These are phyloP conservation scores for Daldinia eschscholtzii DNA, from an alignment of 2,329 filamentous ascomycete species.

Conservation along the genomic window DNA sequence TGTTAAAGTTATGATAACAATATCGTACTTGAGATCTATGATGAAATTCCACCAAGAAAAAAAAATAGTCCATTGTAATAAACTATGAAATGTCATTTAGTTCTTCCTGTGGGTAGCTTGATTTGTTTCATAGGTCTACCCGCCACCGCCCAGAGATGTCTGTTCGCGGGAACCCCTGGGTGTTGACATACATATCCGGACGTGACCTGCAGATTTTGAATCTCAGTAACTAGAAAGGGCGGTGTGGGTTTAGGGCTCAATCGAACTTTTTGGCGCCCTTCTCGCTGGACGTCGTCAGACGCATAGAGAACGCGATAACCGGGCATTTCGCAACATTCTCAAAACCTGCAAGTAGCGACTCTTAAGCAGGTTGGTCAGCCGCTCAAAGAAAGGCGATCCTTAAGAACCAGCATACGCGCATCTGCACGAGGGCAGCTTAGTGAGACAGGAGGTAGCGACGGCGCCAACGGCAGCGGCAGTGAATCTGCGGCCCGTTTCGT, in stretches of 20 bases:
- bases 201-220: slow-evolving; percentile 32
- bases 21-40: slow-evolving; percentile 18
- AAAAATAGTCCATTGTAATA: not conserved
- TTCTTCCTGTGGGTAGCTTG: slow-evolving; percentile 33
- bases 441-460: slow-evolving; percentile 23
- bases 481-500: slow-evolving; percentile 23
- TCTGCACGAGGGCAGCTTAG: slow-evolving; percentile 28
- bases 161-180: slow-evolving; percentile 34
- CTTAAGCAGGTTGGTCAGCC: slow-evolving; percentile 22
- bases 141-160: slow-evolving; percentile 39
- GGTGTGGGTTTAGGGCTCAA: slow-evolving; percentile 29
- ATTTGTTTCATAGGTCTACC: slow-evolving; percentile 37
- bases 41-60: not conserved
- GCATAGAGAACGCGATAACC: not conserved
- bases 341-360: not conserved
- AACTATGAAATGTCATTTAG: slow-evolving; percentile 13
- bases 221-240: slow-evolving; percentile 23
- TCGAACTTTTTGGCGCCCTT: slow-evolving; percentile 11
- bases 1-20: slow-evolving; percentile 10
- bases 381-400: slow-evolving; percentile 26
- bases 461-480: slow-evolving; percentile 5
- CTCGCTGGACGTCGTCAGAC: slow-evolving; percentile 6
- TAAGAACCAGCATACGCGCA: slow-evolving; percentile 20
- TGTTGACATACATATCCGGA: slow-evolving; percentile 34
- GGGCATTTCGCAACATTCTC: not conserved